A percentile compares a stretch with the other conserved stretches of the same genome.
Evolutionary conservation across 345 rosid genomes (phyloP).

Genomic region (Bruguiera gymnorhiza): DNA sequence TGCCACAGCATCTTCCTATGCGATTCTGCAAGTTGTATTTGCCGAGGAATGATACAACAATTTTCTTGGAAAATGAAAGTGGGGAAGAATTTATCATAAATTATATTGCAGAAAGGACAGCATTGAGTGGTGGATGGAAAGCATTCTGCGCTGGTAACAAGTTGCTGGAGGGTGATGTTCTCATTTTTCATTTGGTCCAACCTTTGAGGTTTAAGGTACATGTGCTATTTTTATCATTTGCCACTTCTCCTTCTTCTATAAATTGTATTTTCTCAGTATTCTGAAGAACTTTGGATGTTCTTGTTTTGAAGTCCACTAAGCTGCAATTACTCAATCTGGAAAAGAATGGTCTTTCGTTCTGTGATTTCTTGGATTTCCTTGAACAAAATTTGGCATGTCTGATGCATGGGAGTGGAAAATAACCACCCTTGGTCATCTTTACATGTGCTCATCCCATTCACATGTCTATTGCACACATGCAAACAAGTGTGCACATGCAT

Average conservation of each 20-base stretch:
- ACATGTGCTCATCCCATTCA: no score
- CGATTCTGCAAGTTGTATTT: conserved; percentile 43
- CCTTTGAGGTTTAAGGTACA: conserved; percentile 42
- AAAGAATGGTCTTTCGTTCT: background rate
- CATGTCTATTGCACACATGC: background rate
- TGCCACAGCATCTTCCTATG: conserved; percentile 46
- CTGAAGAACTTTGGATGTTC: background rate
- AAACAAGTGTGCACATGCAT: background rate
- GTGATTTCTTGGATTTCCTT: background rate
- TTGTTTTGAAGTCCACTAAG: background rate
- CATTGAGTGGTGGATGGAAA: conserved; percentile 54
- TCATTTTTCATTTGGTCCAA: conserved; percentile 40
- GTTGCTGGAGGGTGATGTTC: conserved; percentile 44
- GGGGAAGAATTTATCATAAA: conserved; percentile 36
- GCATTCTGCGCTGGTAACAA: conserved; percentile 33
- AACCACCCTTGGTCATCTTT: background rate
- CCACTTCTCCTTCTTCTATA: background rate
- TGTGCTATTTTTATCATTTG: background rate
- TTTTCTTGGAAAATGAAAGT: conserved; percentile 32
- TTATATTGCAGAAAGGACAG: conserved; percentile 43
- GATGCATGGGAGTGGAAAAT: background rate
- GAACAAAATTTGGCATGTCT: background rate
- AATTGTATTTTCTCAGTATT: background rate
- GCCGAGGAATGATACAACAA: conserved; percentile 36
- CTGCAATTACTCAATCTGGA: background rate